Percentiles rank a stretch among this genome's conserved stretches.
These are phyloP conservation scores for Suillus hirtellus DNA, from an alignment of 768 basidiomycete species.

Conservation along the genomic window DNA sequence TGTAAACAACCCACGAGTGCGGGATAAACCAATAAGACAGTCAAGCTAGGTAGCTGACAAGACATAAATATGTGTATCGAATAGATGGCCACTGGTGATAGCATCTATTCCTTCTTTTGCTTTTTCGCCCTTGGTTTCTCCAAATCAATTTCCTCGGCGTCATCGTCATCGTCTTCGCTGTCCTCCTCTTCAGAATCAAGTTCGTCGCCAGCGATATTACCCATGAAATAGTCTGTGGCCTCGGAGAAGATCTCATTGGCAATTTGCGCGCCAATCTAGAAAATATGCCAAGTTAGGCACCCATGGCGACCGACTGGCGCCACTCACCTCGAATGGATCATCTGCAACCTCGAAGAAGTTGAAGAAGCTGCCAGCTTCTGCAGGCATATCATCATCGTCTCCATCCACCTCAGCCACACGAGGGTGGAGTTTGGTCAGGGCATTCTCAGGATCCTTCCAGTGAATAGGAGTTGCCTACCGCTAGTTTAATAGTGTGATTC, in stretches of 20 bases:
- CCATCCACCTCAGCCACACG: constrained; percentile 62
- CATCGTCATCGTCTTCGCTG: constrained; percentile 72
- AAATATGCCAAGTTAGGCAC: neutral
- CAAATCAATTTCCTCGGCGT: constrained; percentile 84
- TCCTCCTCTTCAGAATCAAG: constrained; percentile 65
- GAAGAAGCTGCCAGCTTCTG: constrained; percentile 83
- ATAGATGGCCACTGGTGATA: constrained; percentile 12
- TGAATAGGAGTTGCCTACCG: constrained; percentile 63
- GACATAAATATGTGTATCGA: constrained; percentile 29
- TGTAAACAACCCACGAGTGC: constrained; percentile 11
- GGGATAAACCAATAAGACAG: constrained; percentile 11
- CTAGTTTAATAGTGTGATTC: constrained; percentile 4
- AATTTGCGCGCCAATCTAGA: constrained; percentile 69
- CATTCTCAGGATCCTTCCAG: constrained; percentile 79
- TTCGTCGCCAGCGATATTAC: constrained; percentile 59
- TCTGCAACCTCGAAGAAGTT: constrained; percentile 74
- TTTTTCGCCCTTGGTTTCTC: constrained; percentile 82
- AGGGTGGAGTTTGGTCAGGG: constrained; percentile 79
- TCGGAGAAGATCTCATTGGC: constrained; percentile 80
- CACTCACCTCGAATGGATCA: constrained; percentile 69
- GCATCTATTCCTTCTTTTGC: constrained; percentile 46
- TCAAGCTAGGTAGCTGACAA: constrained; percentile 14
- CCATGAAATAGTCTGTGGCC: constrained; percentile 81
- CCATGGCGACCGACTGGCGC: neutral
- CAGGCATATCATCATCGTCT: constrained; percentile 55